A percentile compares a stretch with the other conserved stretches of the same genome.
Evolutionary conservation across 805 yeast species (phyloP).

Genomic region (Yamadazyma laniorum): DNA sequence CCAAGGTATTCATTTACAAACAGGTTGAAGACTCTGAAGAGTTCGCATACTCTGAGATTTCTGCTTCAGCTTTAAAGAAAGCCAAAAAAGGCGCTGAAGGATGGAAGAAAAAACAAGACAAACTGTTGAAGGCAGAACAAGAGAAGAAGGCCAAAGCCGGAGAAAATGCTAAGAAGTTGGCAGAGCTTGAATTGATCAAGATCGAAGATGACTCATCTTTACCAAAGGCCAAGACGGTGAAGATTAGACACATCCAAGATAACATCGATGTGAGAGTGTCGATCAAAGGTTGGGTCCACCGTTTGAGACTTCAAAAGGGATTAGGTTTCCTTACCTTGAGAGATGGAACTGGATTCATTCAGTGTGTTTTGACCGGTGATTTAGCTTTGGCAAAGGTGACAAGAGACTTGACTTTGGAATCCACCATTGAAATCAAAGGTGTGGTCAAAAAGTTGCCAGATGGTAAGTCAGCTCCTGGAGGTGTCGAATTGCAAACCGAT

Average conservation of each 20-base stretch:
- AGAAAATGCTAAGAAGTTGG: slow-evolving; percentile 73
- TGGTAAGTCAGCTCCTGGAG: slow-evolving; percentile 97
- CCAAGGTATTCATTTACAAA: slow-evolving; percentile 60
- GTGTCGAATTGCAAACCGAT: slow-evolving; percentile 89
- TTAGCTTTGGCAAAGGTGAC: slow-evolving; percentile 89
- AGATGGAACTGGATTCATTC: slow-evolving; percentile 92
- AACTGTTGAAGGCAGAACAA: slow-evolving; percentile 58
- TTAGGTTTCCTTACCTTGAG: slow-evolving; percentile 86
- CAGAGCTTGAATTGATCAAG: slow-evolving; percentile 68
- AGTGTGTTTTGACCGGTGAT: slow-evolving; percentile 85
- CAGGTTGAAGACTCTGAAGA: slow-evolving; percentile 51
- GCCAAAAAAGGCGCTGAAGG: slow-evolving; percentile 96
- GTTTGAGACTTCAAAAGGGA: slow-evolving; percentile 90
- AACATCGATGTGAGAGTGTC: slow-evolving; percentile 67
- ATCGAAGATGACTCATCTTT: slow-evolving; percentile 72
- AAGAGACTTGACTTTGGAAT: slow-evolving; percentile 79
- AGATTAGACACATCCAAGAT: slow-evolving; percentile 55
- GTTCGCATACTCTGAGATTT: slow-evolving; percentile 68
- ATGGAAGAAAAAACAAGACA: slow-evolving; percentile 75
- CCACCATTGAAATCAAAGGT: slow-evolving; percentile 81
- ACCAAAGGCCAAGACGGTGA: slow-evolving; percentile 66
- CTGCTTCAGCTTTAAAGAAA: slow-evolving; percentile 90
- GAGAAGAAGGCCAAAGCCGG: slow-evolving; percentile 53
- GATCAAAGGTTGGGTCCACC: slow-evolving; percentile 94
- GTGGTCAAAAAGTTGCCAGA: slow-evolving; percentile 81